Evolutionary conservation across 2,329 filamentous ascomycete species (phyloP).

Genomic region (Dactylella cylindrospora): DNA sequence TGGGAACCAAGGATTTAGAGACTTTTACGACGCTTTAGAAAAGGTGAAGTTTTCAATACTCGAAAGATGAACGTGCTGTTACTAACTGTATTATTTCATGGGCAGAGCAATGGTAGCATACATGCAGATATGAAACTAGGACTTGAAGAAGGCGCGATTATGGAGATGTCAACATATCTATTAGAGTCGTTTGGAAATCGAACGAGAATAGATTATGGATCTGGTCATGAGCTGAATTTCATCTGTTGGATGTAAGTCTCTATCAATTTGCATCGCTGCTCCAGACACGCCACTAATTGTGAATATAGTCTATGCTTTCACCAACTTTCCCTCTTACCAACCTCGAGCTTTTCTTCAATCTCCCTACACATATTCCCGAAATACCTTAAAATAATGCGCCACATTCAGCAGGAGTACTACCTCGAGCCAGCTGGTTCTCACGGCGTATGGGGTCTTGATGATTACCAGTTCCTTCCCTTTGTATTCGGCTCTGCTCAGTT

Average conservation of each 20-base stretch:
- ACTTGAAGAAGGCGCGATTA: slow-evolving; percentile 58
- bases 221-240: slow-evolving; percentile 96
- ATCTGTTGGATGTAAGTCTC: slow-evolving; percentile 71
- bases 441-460: slow-evolving; percentile 95
- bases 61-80: slow-evolving; percentile 50
- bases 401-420: slow-evolving; percentile 88
- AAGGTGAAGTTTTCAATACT: slow-evolving; percentile 54
- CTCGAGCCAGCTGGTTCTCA: slow-evolving; percentile 95
- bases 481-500: slow-evolving; percentile 91
- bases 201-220: slow-evolving; percentile 90
- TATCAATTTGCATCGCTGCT: background rate
- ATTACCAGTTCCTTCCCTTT: slow-evolving; percentile 96
- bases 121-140: slow-evolving; percentile 38
- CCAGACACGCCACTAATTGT: slow-evolving; percentile 3
- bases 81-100: too few relatives aligned
- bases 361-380: slow-evolving; percentile 76
- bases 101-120: slow-evolving; percentile 14
- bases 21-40: slow-evolving; percentile 70
- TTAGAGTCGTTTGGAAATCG: slow-evolving; percentile 81
- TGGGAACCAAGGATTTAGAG: slow-evolving; percentile 87
- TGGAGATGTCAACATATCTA: slow-evolving; percentile 78
- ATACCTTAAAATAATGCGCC: slow-evolving; percentile 84
- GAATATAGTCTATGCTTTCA: slow-evolving; percentile 72
- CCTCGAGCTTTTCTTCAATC: slow-evolving; percentile 69
- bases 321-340: slow-evolving; percentile 67